Evolutionary conservation across 108 stramenopile species (phyloP).

Genomic region (Pseudonitzschia delicatissima): DNA sequence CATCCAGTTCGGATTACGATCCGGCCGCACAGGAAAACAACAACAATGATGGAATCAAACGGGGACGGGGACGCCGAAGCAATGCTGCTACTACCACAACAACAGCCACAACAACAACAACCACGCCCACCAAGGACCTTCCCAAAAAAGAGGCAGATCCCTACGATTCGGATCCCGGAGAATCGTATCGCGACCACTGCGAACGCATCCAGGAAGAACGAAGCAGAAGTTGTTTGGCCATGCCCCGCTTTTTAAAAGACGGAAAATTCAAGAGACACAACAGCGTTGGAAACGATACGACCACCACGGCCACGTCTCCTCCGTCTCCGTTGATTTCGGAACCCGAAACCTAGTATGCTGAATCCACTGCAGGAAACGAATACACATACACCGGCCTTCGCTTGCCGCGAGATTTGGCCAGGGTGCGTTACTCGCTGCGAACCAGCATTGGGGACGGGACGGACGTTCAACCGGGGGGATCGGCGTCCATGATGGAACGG

Average conservation of each 20-base stretch:
- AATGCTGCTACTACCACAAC: too few relatives aligned
- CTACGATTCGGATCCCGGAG: conserved; percentile 63
- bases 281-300: background rate
- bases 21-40: background rate
- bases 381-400: background rate
- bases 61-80: background rate
- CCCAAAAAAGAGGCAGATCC: conserved; percentile 34
- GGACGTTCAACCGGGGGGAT: conserved; percentile 47
- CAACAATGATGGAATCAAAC: background rate
- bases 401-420: conserved; percentile 36
- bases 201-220: conserved; percentile 39
- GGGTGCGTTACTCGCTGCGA: conserved; percentile 65
- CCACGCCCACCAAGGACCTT: conserved; percentile 21
- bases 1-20: background rate
- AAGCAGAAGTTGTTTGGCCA: conserved; percentile 34
- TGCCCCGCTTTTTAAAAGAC: conserved; percentile 43
- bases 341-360: background rate
- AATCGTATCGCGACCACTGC: conserved; percentile 59
- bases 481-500: conserved; percentile 61
- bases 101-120: background rate
- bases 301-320: conserved; percentile 30
- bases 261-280: background rate
- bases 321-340: conserved; percentile 36
- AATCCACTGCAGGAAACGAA: background rate
- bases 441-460: conserved; percentile 77